Percentiles rank a stretch among this genome's conserved stretches.
Conservation (phyloP, 2,329 filamentous ascomycete genomes). For the Penicillium hordei region DNA sequence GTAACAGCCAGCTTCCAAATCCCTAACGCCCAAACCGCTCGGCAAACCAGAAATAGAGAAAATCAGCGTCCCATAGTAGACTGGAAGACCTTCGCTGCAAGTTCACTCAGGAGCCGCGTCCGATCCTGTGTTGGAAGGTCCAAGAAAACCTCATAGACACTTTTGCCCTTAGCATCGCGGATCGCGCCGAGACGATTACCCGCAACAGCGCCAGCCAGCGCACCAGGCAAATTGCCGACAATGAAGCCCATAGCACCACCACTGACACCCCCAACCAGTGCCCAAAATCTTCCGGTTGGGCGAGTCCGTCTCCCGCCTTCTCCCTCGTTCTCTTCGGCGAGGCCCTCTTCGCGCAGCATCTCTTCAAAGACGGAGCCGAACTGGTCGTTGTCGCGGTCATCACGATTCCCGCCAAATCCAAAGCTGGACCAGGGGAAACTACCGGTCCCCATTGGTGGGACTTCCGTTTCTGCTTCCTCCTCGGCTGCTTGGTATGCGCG, state of each 20-base stretch:
- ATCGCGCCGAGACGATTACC: constrained; percentile 90
- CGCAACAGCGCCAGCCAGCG: constrained; percentile 85
- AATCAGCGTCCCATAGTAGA: constrained; percentile 36
- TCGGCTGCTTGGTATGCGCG: constrained; percentile 53
- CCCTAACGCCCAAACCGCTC: constrained; percentile 6
- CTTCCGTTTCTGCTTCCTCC: constrained; percentile 50
- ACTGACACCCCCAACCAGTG: constrained; percentile 77
- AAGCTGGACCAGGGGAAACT: constrained; percentile 78
- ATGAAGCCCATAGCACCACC: constrained; percentile 94
- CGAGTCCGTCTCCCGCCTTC: constrained; percentile 39
- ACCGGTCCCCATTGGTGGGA: constrained; percentile 45
- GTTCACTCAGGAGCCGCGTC: constrained; percentile 74
- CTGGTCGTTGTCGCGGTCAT: constrained; percentile 62
- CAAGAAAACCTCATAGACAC: constrained; percentile 86
- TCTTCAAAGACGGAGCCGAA: constrained; percentile 88
- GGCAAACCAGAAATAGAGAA: background rate
- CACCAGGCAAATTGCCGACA: constrained; percentile 84
- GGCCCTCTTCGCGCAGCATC: constrained; percentile 82
- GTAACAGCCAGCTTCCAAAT: background rate
- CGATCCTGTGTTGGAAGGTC: constrained; percentile 82
- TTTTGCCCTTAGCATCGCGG: constrained; percentile 88
- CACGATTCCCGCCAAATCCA: constrained; percentile 52
- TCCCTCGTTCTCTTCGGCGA: constrained; percentile 68
- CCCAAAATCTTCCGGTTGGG: constrained; percentile 78
- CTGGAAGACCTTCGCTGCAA: constrained; percentile 79